Conservation (phyloP, 495 filamentous ascomycete species). For the Hapsidospora chrysogenum region DNA sequence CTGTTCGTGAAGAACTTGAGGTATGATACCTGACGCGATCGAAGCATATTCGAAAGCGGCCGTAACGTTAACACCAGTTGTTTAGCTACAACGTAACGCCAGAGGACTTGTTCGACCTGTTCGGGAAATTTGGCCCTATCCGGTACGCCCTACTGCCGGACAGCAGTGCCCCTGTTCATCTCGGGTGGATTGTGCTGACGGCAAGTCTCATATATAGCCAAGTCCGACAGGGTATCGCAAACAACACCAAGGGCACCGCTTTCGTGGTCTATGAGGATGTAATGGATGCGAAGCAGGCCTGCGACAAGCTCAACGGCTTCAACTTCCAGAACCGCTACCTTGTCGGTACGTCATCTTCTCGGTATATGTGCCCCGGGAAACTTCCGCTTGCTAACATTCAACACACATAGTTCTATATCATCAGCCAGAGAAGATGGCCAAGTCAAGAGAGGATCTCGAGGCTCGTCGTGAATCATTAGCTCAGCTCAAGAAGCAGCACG, state of each 20-base stretch:
- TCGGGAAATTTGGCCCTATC: constrained; percentile 86
- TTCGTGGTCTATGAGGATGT: constrained; percentile 99
- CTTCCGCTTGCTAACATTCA: too few species aligned
- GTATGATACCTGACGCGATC: too few species aligned
- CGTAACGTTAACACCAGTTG: too few species aligned
- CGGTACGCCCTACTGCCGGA: constrained; percentile 39
- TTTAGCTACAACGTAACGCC: constrained; percentile 89
- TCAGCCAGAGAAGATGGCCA: constrained; percentile 93
- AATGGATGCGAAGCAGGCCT: constrained; percentile 95
- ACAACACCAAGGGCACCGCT: constrained; percentile 93
- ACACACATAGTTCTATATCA: constrained; percentile 94
- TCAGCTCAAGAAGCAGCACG: constrained; percentile 91
- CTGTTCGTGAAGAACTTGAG: constrained; percentile 97
- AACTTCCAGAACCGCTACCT: constrained; percentile 99
- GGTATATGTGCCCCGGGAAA: too few species aligned
- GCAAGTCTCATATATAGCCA: constrained; percentile 51
- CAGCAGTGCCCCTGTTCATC: constrained; percentile 1
- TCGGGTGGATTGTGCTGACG: constrained; percentile 22
- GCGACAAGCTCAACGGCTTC: constrained; percentile 98
- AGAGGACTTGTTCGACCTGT: constrained; percentile 87
- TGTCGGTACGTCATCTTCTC: constrained; percentile 54
- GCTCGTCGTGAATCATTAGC: constrained; percentile 93
- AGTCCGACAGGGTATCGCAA: constrained; percentile 95
- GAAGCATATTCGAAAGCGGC: not conserved
- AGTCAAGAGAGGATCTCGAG: constrained; percentile 84